Evolutionary conservation across 108 stramenopile species (phyloP).

Genomic region (Nitzschia putrida): DNA sequence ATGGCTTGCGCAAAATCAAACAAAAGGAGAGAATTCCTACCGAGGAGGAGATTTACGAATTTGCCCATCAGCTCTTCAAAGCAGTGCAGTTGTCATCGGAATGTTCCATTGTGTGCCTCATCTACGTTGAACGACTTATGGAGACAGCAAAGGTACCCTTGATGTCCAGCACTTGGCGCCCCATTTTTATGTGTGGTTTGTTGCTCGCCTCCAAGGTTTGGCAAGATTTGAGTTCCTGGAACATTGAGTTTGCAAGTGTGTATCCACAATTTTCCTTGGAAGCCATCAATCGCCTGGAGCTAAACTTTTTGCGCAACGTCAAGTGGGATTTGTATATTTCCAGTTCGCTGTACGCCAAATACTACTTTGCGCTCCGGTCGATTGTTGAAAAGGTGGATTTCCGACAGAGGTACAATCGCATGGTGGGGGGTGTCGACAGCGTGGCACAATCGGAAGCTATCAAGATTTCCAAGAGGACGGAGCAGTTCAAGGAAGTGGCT

Average conservation of each 20-base stretch:
- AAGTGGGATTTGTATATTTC: conserved; percentile 98
- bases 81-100: conserved; percentile 93
- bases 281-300: conserved; percentile 90
- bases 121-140: conserved; percentile 97
- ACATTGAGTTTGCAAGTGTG: conserved; percentile 94
- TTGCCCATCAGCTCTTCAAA: conserved; percentile 89
- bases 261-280: conserved; percentile 95
- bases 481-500: conserved; percentile 81
- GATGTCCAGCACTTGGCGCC: conserved; percentile 91
- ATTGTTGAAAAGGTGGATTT: conserved; percentile 88
- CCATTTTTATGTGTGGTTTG: conserved; percentile 93
- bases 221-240: conserved; percentile 98
- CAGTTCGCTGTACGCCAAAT: conserved; percentile 95
- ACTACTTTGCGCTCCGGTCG: conserved; percentile 97
- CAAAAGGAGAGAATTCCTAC: conserved; percentile 64
- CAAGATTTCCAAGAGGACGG: conserved; percentile 75
- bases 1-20: conserved; percentile 69
- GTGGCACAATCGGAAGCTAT: conserved; percentile 79
- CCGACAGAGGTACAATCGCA: conserved; percentile 63
- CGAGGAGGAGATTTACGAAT: conserved; percentile 86
- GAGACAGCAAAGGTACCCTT: conserved; percentile 92
- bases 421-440: conserved; percentile 77
- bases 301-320: conserved; percentile 81
- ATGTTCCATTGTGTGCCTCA: conserved; percentile 96
- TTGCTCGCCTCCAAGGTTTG: conserved; percentile 98